These are phyloP conservation scores for Rachicladosporium sp. DNA, from an alignment of 2,329 filamentous ascomycete species.

Conservation along the genomic window DNA sequence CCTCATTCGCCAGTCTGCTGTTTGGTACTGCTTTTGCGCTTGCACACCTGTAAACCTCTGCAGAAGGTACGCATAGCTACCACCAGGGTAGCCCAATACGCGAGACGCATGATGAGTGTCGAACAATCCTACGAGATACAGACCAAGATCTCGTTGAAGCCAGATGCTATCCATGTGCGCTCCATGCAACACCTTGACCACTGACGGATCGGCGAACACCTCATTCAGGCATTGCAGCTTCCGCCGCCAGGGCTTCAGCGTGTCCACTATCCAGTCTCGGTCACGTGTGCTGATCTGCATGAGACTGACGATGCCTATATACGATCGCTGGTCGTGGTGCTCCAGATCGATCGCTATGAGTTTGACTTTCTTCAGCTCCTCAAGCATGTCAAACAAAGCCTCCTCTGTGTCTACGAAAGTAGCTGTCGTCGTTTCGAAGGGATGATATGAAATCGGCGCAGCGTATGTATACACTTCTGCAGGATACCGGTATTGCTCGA, in stretches of 20 bases:
- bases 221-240: slow-evolving; percentile 82
- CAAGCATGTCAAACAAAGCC: slow-evolving; percentile 70
- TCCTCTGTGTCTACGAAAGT: slow-evolving; percentile 83
- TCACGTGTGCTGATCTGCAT: slow-evolving; percentile 97
- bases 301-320: slow-evolving; percentile 75
- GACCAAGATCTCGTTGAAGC: slow-evolving; percentile 85
- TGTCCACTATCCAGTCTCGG: slow-evolving; percentile 96
- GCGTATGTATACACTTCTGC: slow-evolving; percentile 49
- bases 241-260: slow-evolving; percentile 82
- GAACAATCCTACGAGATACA: slow-evolving; percentile 90
- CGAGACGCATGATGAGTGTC: slow-evolving; percentile 81
- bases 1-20: slow-evolving; percentile 87
- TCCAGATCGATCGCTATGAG: slow-evolving; percentile 94
- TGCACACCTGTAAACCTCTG: slow-evolving; percentile 82
- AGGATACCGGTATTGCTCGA: slow-evolving; percentile 62
- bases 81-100: slow-evolving; percentile 61
- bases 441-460: slow-evolving; percentile 63
- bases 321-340: slow-evolving; percentile 85
- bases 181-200: slow-evolving; percentile 88
- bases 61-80: slow-evolving; percentile 74
- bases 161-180: slow-evolving; percentile 94
- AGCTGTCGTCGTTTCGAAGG: slow-evolving; percentile 64
- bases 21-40: slow-evolving; percentile 91
- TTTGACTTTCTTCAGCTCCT: slow-evolving; percentile 67
- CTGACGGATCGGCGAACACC: slow-evolving; percentile 79